A percentile compares a stretch with the other conserved stretches of the same genome.
These are phyloP conservation scores for Pseudoscleropodium purum DNA, from an alignment of 225 moss, liverwort and hornwort species.

Conservation along the genomic window DNA sequence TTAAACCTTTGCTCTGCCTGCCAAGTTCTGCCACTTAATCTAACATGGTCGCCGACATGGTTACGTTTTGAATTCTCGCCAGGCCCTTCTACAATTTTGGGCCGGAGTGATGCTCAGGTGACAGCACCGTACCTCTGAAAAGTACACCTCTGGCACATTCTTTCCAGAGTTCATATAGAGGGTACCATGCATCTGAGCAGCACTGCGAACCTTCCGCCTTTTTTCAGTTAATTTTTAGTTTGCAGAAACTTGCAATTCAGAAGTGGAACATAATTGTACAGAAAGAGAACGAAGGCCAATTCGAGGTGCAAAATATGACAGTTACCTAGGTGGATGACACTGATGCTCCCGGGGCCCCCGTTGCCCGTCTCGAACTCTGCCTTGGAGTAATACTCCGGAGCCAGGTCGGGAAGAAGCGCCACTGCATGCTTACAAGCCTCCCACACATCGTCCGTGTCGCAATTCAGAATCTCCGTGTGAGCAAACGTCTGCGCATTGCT, in stretches of 20 bases:
- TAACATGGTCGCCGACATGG: too few relatives aligned
- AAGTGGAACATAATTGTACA: background rate
- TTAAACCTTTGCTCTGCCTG: background rate
- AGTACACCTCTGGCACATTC: background rate
- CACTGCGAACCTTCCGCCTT: background rate
- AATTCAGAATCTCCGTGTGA: background rate
- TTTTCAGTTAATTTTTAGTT: background rate
- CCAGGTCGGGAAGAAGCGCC: background rate
- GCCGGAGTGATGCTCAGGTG: background rate
- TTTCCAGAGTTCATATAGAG: background rate
- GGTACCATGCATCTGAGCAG: background rate
- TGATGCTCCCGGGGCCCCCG: constrained; percentile 16
- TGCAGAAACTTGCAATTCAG: background rate
- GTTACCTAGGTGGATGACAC: constrained; percentile 20
- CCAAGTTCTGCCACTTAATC: background rate
- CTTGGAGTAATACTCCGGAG: background rate
- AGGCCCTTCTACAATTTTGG: background rate
- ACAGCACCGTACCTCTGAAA: background rate
- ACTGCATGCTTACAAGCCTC: background rate
- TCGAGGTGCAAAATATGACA: background rate
- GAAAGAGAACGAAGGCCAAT: background rate
- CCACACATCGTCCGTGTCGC: background rate
- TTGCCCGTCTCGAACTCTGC: background rate
- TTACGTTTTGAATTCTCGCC: background rate
- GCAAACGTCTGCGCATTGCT: background rate